Percentiles rank a stretch among this genome's conserved stretches.
phyloP scores from a whole-genome alignment of 2,329 filamentous ascomycete genomes.

The Colletotrichum incanum region DNA sequence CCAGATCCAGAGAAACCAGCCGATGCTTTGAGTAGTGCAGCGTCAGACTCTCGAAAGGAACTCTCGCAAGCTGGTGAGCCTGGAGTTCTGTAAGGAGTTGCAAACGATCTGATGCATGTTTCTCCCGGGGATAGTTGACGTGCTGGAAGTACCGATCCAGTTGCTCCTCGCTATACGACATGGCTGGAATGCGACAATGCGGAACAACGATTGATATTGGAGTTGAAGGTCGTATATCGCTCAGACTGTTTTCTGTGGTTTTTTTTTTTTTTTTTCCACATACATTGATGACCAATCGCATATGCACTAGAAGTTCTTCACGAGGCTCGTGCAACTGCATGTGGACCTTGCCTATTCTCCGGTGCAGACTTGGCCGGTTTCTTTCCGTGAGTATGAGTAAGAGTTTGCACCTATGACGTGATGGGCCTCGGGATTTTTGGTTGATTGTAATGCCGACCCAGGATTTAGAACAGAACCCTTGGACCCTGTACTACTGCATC shows the following conservation, averaged over 20 bases:
- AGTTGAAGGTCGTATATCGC: neutral
- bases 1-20: conserved; percentile 56
- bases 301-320: neutral
- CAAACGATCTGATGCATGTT: conserved; percentile 47
- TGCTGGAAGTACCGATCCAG: conserved; percentile 50
- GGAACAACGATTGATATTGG: neutral
- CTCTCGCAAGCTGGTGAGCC: conserved; percentile 61
- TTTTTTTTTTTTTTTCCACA: neutral
- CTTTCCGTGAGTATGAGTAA: neutral
- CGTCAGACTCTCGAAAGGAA: conserved; percentile 70
- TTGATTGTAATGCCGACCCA: neutral
- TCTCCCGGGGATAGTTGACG: conserved; percentile 47
- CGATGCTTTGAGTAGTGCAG: conserved; percentile 65
- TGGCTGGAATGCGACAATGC: neutral
- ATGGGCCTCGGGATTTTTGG: too few species aligned
- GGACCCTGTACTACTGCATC: neutral
- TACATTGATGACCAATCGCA: conserved; percentile 2
- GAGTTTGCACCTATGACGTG: conserved; percentile 1
- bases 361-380: neutral
- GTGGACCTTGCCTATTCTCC: neutral
- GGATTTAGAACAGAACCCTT: neutral
- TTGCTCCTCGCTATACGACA: conserved; percentile 49
- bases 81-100: conserved; percentile 52
- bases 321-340: neutral
- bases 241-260: too few species aligned